Evolutionary conservation across 768 basidiomycete genomes (phyloP).

Genomic region (Lactifluus pinguis): DNA sequence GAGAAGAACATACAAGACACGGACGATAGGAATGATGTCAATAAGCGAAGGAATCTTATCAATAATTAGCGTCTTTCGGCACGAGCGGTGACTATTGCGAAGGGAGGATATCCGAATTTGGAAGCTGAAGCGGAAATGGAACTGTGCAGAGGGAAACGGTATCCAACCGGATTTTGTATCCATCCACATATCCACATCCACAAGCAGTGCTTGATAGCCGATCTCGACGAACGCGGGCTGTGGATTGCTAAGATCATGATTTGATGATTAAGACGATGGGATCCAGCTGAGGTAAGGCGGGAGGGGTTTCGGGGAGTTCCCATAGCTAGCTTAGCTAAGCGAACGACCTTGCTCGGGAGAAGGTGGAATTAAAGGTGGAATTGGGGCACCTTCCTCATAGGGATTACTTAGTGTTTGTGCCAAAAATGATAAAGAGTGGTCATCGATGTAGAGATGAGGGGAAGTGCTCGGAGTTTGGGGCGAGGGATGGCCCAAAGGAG

Average conservation of each 20-base stretch:
- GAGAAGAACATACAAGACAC: neutral
- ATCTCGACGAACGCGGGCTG: neutral
- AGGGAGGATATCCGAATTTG: neutral
- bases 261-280: neutral
- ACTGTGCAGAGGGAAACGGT: neutral
- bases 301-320: neutral
- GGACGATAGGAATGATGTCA: conserved; percentile 6
- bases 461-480: conserved; percentile 12
- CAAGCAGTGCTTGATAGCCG: neutral
- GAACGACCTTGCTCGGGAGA: neutral
- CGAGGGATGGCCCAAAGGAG: neutral
- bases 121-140: neutral
- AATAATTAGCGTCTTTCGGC: too few species aligned
- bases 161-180: neutral
- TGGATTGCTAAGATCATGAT: conserved; percentile 5
- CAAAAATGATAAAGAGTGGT: neutral
- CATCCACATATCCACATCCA: conserved; percentile 1
- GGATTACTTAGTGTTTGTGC: neutral
- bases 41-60: neutral
- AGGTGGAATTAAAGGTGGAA: neutral
- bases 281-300: neutral
- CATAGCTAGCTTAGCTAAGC: neutral
- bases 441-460: neutral
- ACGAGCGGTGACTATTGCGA: neutral
- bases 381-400: neutral